Base-by-base conservation (phyloP, 441 rosid genomes). In the Erodium chrysanthum region DNA sequence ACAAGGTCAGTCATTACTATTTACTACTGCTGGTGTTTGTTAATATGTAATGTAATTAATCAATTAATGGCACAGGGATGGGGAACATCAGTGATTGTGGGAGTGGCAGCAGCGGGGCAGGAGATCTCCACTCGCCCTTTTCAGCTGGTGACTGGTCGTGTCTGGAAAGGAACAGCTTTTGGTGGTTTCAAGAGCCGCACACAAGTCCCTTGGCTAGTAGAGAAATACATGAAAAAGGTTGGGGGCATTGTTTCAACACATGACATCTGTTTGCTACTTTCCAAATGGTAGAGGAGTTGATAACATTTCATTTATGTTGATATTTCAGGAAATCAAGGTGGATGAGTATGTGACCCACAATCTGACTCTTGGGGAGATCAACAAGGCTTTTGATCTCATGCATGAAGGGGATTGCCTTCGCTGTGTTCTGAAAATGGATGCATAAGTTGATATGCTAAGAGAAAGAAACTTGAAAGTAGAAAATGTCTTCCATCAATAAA, bases 181-280 rank as follows among this genome's bases (percentile, higher is more conserved):
- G 98, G 98, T 65, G 98, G 97, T 71, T 93, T 93, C 84, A 93
- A 93, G 93, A 93, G 97, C 80, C 96, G 97, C 70, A 82, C 96
- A 27, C 96, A 93, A 71, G 98, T 93, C 77, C 98, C 98, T n/a
- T 83, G 91, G 98, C 96, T 93, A 31, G 98, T 93, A 2, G 96
- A 93, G 10, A 93, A 93, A 74, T 93, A 93, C 78, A 66, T 93
- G 96, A 93, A 88, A 31, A 89, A 91, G 97, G 98, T 89, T 25
- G 3, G n/a, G n/a, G n/a, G n/a, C n/a, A n/a, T n/a, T n/a, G n/a
- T n/a, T n/a, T n/a, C n/a, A n/a, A n/a, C n/a, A n/a, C n/a, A n/a
- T n/a, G n/a, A n/a, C n/a, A n/a, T n/a, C n/a, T n/a, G n/a, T n/a
- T n/a, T n/a, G n/a, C n/a, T n/a, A n/a, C n/a, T n/a, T n/a, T n/a